These are phyloP conservation scores for Favolaschia claudopus DNA, from an alignment of 768 basidiomycete genomes.

Conservation along the genomic window DNA sequence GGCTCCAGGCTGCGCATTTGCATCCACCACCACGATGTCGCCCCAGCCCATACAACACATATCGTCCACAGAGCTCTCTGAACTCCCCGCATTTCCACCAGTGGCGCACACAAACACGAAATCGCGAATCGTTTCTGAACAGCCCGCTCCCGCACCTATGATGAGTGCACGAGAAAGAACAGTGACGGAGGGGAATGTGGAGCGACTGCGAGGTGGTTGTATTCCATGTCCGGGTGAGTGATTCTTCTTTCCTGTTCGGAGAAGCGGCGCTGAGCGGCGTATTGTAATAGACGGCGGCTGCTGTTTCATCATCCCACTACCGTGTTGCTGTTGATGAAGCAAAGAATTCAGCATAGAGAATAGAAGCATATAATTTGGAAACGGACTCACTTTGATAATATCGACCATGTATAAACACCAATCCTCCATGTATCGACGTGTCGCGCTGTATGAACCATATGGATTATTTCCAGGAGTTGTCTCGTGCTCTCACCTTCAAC, in stretches of 20 bases:
- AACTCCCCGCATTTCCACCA: constrained; percentile 3
- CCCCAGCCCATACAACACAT: constrained; percentile 12
- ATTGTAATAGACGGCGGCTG: constrained; percentile 40
- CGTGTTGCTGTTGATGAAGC: constrained; percentile 39
- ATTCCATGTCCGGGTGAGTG: constrained; percentile 40
- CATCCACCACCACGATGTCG: constrained; percentile 23
- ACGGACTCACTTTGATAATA: too few species aligned
- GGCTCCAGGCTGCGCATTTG: not conserved
- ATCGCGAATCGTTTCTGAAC: constrained; percentile 22
- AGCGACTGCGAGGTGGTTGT: constrained; percentile 38
- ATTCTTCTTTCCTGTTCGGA: not conserved
- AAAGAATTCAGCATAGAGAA: too few species aligned
- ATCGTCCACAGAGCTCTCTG: not conserved
- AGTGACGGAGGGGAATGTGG: constrained; percentile 19
- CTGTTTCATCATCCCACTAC: constrained; percentile 46
- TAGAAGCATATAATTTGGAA: too few species aligned
- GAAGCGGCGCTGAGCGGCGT: constrained; percentile 1
- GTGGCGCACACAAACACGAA: not conserved
- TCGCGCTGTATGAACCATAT: too few species aligned
- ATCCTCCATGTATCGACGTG: too few species aligned
- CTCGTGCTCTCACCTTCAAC: too few species aligned
- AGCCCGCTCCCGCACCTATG: constrained; percentile 15
- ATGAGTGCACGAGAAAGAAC: constrained; percentile 17
- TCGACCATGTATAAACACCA: too few species aligned
- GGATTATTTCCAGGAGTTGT: too few species aligned